These are phyloP conservation scores for Fusarium sp. DNA, from an alignment of 2,329 filamentous ascomycete species.

Conservation along the genomic window DNA sequence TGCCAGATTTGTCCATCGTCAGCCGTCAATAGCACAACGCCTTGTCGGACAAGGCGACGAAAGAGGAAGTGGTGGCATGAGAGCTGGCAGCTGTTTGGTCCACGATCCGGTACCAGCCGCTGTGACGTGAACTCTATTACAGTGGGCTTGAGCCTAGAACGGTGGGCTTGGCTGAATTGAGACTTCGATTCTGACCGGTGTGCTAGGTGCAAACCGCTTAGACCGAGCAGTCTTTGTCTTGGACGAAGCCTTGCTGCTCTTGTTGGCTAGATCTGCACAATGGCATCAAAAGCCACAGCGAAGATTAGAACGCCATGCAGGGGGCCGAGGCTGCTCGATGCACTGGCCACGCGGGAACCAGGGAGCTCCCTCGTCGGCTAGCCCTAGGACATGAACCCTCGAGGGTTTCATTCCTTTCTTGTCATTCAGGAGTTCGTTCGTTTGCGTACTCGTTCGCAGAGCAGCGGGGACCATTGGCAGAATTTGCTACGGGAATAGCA, in stretches of 20 bases:
- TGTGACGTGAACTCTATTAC: slow-evolving; percentile 33
- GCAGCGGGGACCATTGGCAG: neutral
- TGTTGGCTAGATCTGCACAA: slow-evolving; percentile 19
- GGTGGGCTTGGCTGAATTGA: slow-evolving; percentile 17
- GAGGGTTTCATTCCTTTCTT: slow-evolving; percentile 18
- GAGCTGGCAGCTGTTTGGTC: slow-evolving; percentile 18
- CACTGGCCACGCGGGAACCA: slow-evolving; percentile 41
- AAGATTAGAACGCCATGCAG: slow-evolving; percentile 15
- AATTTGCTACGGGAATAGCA: slow-evolving; percentile 4
- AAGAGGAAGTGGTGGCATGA: slow-evolving; percentile 34
- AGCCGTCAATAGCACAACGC: slow-evolving; percentile 15
- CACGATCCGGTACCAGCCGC: slow-evolving; percentile 31
- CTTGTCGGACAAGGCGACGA: slow-evolving; percentile 33
- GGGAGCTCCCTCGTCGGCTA: slow-evolving; percentile 32
- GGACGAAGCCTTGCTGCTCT: slow-evolving; percentile 2
- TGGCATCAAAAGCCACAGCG: slow-evolving; percentile 24
- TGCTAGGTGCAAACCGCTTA: slow-evolving; percentile 7
- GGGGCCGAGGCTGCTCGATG: slow-evolving; percentile 15
- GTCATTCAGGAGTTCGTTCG: slow-evolving; percentile 24
- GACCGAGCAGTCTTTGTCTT: slow-evolving; percentile 8
- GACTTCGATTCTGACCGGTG: slow-evolving; percentile 5
- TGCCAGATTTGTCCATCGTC: slow-evolving; percentile 20
- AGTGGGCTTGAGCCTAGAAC: slow-evolving; percentile 26
- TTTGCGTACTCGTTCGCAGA: neutral
- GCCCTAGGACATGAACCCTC: slow-evolving; percentile 24